Evolutionary conservation across 2,329 filamentous ascomycete species (phyloP), one percentile per base, ranked within the genome.

Genomic region (Paecilomyces sp.): DNA sequence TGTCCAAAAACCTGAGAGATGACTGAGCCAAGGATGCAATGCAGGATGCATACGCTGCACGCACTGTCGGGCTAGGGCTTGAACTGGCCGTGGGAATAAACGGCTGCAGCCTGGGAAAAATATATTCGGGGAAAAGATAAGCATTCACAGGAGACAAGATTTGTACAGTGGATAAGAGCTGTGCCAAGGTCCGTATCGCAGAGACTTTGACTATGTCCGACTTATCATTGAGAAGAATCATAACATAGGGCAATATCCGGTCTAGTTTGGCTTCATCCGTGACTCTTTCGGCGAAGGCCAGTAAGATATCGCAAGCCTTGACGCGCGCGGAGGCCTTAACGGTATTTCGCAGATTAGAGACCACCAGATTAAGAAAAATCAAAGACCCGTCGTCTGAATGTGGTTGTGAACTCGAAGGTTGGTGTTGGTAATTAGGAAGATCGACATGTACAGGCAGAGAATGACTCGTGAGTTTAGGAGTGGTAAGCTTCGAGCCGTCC

Each of bases 211-310:
- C 93, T 66, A 90, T 82, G 64, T 96, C 91, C 1, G 89, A 86
- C 65, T 87, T 86, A 70, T 99, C 94, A 61, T 86, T 88, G 12
- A 99, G 79, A 30, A 97, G 76, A 4, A 87, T 85, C 77, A 96
- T 89, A 36, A 97, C 79, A 71, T 97, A 97, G 1, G 94, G 94
- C 56, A 99, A 78, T 25, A 97, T 89, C 56, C 94, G 86, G 73
- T 99, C 95, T 55, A 99, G 80, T 73, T 97, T 97, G 2, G 92
- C 92, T 76, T 99, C 94, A 71, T 99, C 95, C 0, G 93, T 96
- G 25, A 97, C 76, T 61, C 90, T 84, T 75, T 97, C 92, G 0
- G 92, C 87, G 72, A 99, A 97, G 2, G 93, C 93, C 56, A 99
- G 78, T 55, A 99, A 82, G 50, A 99, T 82, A 72, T 99, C 94